Conservation (phyloP, 2,329 filamentous ascomycete genomes). For the Fonsecaea pugnacius region DNA sequence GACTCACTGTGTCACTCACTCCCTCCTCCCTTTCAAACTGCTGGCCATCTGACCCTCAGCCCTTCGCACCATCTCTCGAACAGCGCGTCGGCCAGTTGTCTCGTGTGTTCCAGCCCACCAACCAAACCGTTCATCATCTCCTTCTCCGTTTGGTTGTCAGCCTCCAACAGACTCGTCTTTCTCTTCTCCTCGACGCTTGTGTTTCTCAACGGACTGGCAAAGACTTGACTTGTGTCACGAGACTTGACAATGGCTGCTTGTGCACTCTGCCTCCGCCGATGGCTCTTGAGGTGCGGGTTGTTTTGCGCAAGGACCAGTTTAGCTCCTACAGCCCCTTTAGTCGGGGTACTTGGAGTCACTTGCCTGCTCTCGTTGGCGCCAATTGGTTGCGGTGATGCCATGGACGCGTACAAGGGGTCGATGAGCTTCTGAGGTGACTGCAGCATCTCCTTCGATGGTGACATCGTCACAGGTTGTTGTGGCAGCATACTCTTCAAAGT, state of each 20-base stretch:
- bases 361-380: slow-evolving; percentile 37
- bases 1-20: neutral
- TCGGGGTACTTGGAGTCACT: slow-evolving; percentile 48
- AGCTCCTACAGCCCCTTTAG: slow-evolving; percentile 41
- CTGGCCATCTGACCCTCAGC: slow-evolving; percentile 69
- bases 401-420: neutral
- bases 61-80: slow-evolving; percentile 91
- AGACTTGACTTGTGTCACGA: slow-evolving; percentile 37
- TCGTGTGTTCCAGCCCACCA: slow-evolving; percentile 90
- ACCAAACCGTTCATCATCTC: slow-evolving; percentile 56
- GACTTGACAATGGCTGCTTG: slow-evolving; percentile 41
- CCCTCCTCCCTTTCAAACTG: slow-evolving; percentile 19
- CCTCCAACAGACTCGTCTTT: neutral
- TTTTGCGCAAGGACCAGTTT: slow-evolving; percentile 79
- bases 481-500: slow-evolving; percentile 48
- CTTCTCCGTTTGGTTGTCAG: slow-evolving; percentile 33
- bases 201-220: slow-evolving; percentile 52
- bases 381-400: slow-evolving; percentile 12
- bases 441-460: slow-evolving; percentile 45
- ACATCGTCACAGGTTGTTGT: slow-evolving; percentile 25
- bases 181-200: slow-evolving; percentile 41
- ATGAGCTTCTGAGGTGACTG: slow-evolving; percentile 15
- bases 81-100: slow-evolving; percentile 84
- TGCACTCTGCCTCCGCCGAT: slow-evolving; percentile 66
- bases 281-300: slow-evolving; percentile 83